Base-by-base conservation (phyloP, 345 rosid species). In the Gossypium mustelinum region DNA sequence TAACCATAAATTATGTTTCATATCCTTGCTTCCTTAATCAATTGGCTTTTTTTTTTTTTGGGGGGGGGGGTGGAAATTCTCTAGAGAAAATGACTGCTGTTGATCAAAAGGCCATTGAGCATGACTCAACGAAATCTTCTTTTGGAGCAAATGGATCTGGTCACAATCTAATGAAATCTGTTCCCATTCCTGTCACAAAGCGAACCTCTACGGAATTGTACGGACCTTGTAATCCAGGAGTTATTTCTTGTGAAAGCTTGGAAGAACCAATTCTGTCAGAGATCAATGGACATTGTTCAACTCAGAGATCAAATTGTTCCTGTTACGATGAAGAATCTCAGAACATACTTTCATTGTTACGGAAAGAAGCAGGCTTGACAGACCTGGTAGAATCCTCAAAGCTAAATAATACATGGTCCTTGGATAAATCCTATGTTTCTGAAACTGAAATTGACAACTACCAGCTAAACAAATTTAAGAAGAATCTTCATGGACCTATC, bases 1-100 rank as follows among this genome's bases (percentile, higher is more conserved):
- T 34, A 34, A 55, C 59, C 5, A 18, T 55, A 22, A 1, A 7
- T 55, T 55, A 34, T 71, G 63, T 43, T 52, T 18, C 70, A 66
- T 55, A 7, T 14, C 22, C 47, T 34, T 34, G 12, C 60, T 24
- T 52, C 18, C 61, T 51, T 13, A 52, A 70, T 16, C 73, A 67
- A 43, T 43, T 62, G 51, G 10, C 61, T 65, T 44, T n/a, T 76
- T 34, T 34, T 34, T 34, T 34, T 34, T 0, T 3, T 2, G 25
- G 25, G 25, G 25, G 25, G 25, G 25, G 29, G 3, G 29, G 29
- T 4, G 34, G 4, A 6, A 16, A 24, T 68, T 72, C 68, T 62
- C 7, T 48, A 73, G 81, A 76, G 69, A 75, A 75, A 44, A 56
- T 72, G 52, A 76, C 68, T 59, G 25, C 64, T 22, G 68, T 2